phyloP scores from a whole-genome alignment of 148 eudicot genomes.

The Rhododendron molle region DNA sequence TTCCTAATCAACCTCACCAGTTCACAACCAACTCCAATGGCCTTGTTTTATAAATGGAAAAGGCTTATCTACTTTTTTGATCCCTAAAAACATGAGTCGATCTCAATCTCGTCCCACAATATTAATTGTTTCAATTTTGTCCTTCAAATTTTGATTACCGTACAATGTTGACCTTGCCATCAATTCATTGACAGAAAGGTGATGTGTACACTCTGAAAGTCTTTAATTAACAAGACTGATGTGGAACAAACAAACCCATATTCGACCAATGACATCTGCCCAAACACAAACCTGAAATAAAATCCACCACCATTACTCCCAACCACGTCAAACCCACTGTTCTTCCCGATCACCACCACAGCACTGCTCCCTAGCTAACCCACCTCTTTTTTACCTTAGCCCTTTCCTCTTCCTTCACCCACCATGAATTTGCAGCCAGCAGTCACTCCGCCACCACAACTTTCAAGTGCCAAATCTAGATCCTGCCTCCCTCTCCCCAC shows the following conservation, averaged over 20 bases:
- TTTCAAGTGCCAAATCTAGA: background rate
- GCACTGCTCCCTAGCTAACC: background rate
- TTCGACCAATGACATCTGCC: background rate
- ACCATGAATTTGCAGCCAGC: background rate
- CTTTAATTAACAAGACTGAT: no score
- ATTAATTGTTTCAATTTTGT: no score
- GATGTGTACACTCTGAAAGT: no score
- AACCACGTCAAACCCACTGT: no score
- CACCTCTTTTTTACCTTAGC: background rate
- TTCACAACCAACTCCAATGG: background rate
- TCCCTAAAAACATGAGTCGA: no score
- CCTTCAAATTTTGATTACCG: no score
- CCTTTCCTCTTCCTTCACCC: background rate
- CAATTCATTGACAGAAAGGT: no score
- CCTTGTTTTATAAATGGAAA: background rate
- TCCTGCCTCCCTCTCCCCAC: background rate
- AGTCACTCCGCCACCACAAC: background rate
- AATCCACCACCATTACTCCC: no score
- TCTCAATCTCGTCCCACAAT: no score
- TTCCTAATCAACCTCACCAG: background rate
- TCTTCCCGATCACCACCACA: background rate
- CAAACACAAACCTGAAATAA: background rate
- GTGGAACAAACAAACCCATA: no score
- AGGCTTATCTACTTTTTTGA: background rate
- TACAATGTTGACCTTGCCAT: no score